Evolutionary conservation across 495 filamentous ascomycete genomes (phyloP).

Genomic region (Podospora anserina): DNA sequence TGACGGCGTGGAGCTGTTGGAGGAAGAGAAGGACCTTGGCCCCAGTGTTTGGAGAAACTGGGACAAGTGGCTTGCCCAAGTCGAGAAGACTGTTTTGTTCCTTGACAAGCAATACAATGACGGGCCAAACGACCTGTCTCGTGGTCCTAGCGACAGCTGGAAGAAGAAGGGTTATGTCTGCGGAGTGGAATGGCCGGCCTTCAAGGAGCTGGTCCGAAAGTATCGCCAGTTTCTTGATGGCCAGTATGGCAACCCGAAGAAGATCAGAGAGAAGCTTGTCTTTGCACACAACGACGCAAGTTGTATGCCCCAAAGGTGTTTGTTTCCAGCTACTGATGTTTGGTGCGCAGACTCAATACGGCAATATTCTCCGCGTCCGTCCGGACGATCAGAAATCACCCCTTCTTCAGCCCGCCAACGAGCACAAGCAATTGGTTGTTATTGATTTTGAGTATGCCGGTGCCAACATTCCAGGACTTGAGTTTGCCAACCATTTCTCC

Average conservation of each 20-base stretch:
- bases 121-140: constrained; percentile 23
- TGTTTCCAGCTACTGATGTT: constrained; percentile 9
- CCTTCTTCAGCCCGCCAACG: constrained; percentile 79
- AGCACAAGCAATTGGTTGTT: constrained; percentile 91
- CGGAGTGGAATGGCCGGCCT: constrained; percentile 78
- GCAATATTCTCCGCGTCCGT: constrained; percentile 89
- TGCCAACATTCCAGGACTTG: constrained; percentile 79
- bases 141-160: constrained; percentile 50
- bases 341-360: constrained; percentile 80
- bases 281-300: constrained; percentile 97
- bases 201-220: constrained; percentile 69
- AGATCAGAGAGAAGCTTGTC: constrained; percentile 70
- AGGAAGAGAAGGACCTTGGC: constrained; percentile 71
- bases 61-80: constrained; percentile 89
- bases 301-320: not conserved
- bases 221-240: constrained; percentile 72
- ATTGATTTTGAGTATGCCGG: constrained; percentile 99
- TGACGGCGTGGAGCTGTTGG: constrained; percentile 82
- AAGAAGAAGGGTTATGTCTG: constrained; percentile 71
- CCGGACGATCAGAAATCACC: constrained; percentile 79
- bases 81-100: constrained; percentile 70
- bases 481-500: constrained; percentile 98
- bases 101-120: constrained; percentile 63
- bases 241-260: constrained; percentile 63
- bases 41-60: constrained; percentile 87